These are phyloP conservation scores for Eutypa lata DNA, from an alignment of 2,329 filamentous ascomycete species.

Conservation along the genomic window DNA sequence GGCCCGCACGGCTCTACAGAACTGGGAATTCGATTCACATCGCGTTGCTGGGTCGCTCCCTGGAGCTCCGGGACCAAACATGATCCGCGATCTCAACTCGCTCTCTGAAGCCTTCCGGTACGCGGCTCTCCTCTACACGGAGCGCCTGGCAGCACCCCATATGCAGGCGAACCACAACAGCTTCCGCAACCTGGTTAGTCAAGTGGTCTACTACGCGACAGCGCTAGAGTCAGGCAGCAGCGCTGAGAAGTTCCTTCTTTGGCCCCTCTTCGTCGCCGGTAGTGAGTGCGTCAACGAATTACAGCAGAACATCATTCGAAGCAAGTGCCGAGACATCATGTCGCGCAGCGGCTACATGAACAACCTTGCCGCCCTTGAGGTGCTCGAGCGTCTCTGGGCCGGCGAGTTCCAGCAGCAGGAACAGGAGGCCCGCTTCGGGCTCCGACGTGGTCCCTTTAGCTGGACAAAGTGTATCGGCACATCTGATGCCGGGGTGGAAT, in stretches of 20 bases:
- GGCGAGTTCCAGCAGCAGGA: slow-evolving; percentile 44
- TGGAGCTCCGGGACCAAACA: slow-evolving; percentile 50
- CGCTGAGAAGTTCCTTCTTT: slow-evolving; percentile 85
- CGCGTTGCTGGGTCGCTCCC: slow-evolving; percentile 50
- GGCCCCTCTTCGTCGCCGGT: slow-evolving; percentile 88
- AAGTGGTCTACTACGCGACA: slow-evolving; percentile 79
- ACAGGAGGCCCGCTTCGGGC: slow-evolving; percentile 31
- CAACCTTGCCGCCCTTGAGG: slow-evolving; percentile 80
- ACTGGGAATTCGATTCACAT: slow-evolving; percentile 71
- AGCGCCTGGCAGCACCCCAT: slow-evolving; percentile 76
- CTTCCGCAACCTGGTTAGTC: slow-evolving; percentile 79
- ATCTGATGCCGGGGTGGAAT: slow-evolving; percentile 57
- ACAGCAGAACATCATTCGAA: slow-evolving; percentile 75
- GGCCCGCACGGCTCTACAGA: slow-evolving; percentile 70
- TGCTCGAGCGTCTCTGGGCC: slow-evolving; percentile 81
- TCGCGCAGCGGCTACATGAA: slow-evolving; percentile 89
- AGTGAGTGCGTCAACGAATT: slow-evolving; percentile 82
- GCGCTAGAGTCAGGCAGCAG: slow-evolving; percentile 69
- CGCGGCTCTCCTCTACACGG: slow-evolving; percentile 83
- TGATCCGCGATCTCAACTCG: slow-evolving; percentile 72
- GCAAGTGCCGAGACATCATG: slow-evolving; percentile 82
- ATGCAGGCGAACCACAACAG: slow-evolving; percentile 70
- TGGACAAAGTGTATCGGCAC: slow-evolving; percentile 58
- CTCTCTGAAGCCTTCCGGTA: slow-evolving; percentile 90
- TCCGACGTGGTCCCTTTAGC: slow-evolving; percentile 50